Conservation (phyloP, 495 filamentous ascomycete genomes). For the Aspergillus nidulans region DNA sequence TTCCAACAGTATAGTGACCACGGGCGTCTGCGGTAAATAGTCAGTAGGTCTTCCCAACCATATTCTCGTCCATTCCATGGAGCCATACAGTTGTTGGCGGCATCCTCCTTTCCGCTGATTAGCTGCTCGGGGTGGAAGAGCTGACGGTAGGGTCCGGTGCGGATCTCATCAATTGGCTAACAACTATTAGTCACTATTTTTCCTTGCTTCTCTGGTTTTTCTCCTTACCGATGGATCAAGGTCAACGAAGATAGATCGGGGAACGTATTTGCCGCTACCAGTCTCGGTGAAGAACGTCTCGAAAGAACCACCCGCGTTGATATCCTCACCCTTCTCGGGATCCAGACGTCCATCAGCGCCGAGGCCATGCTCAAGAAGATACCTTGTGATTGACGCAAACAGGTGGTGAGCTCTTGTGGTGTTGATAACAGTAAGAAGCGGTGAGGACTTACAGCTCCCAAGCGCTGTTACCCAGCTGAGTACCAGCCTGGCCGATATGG, state of each 20-base stretch:
- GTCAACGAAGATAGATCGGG: slow-evolving; percentile 85
- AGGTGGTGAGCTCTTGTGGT: not conserved
- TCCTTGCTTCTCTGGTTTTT: not conserved
- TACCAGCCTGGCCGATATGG: slow-evolving; percentile 90
- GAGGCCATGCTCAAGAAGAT: slow-evolving; percentile 88
- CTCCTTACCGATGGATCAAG: slow-evolving; percentile 72
- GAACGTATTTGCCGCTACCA: slow-evolving; percentile 81
- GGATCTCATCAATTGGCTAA: slow-evolving; percentile 84
- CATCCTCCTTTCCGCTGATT: slow-evolving; percentile 91
- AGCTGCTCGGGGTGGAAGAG: slow-evolving; percentile 87
- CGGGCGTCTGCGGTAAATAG: slow-evolving; percentile 61
- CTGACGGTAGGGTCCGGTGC: slow-evolving; percentile 74
- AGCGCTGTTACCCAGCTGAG: slow-evolving; percentile 87
- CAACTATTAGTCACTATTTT: slow-evolving; percentile 14
- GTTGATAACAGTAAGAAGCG: slow-evolving; percentile 24
- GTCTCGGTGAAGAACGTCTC: slow-evolving; percentile 94
- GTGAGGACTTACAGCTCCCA: slow-evolving; percentile 84
- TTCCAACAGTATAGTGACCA: slow-evolving; percentile 90
- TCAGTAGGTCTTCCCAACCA: slow-evolving; percentile 21
- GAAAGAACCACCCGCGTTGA: slow-evolving; percentile 64
- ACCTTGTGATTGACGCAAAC: slow-evolving; percentile 44
- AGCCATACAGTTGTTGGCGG: slow-evolving; percentile 75
- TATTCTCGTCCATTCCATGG: not conserved
- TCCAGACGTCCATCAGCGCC: slow-evolving; percentile 68
- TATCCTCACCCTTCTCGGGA: slow-evolving; percentile 54